Conservation (phyloP, 345 rosid genomes). For the Heritiera littoralis region DNA sequence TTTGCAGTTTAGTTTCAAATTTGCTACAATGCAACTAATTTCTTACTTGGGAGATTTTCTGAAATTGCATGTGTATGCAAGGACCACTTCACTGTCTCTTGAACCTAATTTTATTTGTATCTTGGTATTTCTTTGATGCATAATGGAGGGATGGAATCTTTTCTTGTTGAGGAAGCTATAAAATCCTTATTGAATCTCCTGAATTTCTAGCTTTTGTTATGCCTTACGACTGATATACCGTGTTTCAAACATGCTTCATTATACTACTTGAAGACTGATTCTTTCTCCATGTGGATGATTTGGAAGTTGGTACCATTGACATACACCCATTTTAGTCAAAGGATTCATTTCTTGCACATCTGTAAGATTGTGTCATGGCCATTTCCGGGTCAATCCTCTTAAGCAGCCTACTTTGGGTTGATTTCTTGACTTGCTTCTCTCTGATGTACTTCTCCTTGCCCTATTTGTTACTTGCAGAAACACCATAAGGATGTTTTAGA, state of each 20-base stretch:
- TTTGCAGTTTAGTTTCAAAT: background rate
- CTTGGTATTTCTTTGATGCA: background rate
- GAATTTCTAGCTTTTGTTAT: background rate
- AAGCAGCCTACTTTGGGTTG: background rate
- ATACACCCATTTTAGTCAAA: background rate
- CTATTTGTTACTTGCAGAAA: slow-evolving; percentile 49
- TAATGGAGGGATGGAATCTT: background rate
- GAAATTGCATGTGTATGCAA: background rate
- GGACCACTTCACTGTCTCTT: background rate
- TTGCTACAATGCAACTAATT: background rate
- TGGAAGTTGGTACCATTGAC: background rate
- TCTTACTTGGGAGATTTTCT: background rate
- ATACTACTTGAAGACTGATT: background rate
- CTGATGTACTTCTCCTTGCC: background rate
- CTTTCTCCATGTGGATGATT: background rate
- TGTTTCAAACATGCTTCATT: background rate
- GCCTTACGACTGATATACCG: background rate
- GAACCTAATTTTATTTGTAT: background rate
- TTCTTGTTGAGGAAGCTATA: background rate
- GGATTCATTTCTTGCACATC: background rate
- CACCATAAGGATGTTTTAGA: slow-evolving; percentile 62
- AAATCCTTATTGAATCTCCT: background rate
- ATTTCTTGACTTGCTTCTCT: background rate
- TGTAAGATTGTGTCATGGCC: background rate
- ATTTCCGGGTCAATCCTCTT: background rate